Percentiles rank a stretch among this genome's conserved stretches.
Evolutionary conservation across 129 eudicot genomes (phyloP).

Genomic region (Chrysanthemum seticuspe): DNA sequence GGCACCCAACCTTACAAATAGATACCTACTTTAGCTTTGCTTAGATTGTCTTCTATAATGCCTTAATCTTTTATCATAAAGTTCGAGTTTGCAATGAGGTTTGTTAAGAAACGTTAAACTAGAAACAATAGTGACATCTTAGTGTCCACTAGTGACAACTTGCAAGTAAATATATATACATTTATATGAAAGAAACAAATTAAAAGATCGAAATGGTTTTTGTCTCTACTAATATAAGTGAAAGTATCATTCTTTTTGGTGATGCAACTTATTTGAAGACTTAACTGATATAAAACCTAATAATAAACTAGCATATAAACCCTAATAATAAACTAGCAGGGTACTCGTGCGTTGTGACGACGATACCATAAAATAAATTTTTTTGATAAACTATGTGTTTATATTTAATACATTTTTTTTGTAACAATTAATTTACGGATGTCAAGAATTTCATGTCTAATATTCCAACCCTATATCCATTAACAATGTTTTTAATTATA

Average conservation of each 20-base stretch:
- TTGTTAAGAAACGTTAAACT: constrained; percentile 11
- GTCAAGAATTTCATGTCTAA: no score
- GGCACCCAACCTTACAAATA: no score
- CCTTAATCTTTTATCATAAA: neutral
- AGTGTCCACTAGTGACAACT: constrained; percentile 29
- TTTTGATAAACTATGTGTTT: no score
- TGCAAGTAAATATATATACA: constrained; percentile 12
- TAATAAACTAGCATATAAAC: neutral
- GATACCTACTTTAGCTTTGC: no score
- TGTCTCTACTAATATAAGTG: constrained; percentile 16
- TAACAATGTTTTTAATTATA: no score
- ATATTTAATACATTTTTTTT: no score
- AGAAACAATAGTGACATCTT: constrained; percentile 24
- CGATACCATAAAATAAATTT: no score
- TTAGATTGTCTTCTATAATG: neutral
- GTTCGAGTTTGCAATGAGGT: neutral
- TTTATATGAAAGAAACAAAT: constrained; percentile 3
- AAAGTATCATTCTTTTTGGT: neutral
- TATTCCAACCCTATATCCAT: no score
- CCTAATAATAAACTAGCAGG: neutral
- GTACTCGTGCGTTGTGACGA: neutral
- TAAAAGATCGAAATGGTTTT: constrained; percentile 6
- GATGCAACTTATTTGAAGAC: neutral
- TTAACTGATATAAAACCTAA: neutral
- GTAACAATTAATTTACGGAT: no score